Conservation (phyloP, 2,329 filamentous ascomycete species). For the Aspergillus fumigatiaffinis region DNA sequence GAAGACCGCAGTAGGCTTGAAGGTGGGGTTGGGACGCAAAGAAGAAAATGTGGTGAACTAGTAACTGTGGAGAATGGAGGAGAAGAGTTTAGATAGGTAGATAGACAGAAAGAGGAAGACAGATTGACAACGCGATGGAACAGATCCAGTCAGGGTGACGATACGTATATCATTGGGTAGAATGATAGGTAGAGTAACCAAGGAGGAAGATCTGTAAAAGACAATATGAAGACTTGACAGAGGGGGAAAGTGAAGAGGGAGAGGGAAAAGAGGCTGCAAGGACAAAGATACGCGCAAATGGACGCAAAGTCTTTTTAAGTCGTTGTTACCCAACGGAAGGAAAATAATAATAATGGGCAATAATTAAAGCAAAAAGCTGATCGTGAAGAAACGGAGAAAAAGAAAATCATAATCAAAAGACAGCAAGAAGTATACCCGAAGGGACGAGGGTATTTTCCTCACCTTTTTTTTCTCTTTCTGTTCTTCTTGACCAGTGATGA, state of each 20-base stretch:
- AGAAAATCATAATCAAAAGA: background rate
- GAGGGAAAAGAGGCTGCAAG: constrained; percentile 2
- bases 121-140: background rate
- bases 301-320: constrained; percentile 8
- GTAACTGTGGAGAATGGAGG: background rate
- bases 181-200: background rate
- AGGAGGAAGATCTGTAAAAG: background rate
- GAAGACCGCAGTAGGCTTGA: background rate
- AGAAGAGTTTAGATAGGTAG: background rate
- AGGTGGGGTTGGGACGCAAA: background rate
- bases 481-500: background rate
- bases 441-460: background rate
- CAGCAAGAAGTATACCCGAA: background rate
- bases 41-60: background rate
- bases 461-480: background rate
- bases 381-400: constrained; percentile 9
- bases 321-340: constrained; percentile 8
- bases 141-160: background rate
- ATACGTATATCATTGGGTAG: background rate
- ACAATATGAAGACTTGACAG: background rate
- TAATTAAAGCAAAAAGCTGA: background rate
- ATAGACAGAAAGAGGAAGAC: background rate
- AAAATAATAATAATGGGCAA: background rate
- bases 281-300: constrained; percentile 11
- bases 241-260: background rate